Evolutionary conservation across 345 rosid species (phyloP).

Genomic region (Diplotaxis tenuifolia): DNA sequence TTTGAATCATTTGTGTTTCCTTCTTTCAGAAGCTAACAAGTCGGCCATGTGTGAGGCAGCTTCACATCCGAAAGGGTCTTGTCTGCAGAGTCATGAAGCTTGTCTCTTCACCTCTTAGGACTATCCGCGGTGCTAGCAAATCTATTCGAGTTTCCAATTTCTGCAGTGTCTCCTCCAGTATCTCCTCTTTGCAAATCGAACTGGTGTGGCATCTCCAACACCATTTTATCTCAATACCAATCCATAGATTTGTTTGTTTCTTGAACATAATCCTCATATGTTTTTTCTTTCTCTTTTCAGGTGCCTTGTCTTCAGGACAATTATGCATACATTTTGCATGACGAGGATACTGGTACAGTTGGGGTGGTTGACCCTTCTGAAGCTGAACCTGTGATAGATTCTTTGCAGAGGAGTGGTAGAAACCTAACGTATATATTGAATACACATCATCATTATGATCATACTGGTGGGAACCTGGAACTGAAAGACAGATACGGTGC

Average conservation of each 20-base stretch:
- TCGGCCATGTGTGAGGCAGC: slow-evolving; percentile 63
- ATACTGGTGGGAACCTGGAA: slow-evolving; percentile 90
- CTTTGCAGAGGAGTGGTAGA: slow-evolving; percentile 61
- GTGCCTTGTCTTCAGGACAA: slow-evolving; percentile 92
- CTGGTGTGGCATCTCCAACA: slow-evolving; percentile 44
- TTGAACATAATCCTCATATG: not conserved
- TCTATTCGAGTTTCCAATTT: slow-evolving; percentile 73
- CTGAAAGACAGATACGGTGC: slow-evolving; percentile 96
- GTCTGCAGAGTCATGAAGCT: slow-evolving; percentile 63
- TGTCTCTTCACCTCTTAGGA: slow-evolving; percentile 66
- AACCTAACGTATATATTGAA: slow-evolving; percentile 88
- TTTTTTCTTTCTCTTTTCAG: slow-evolving; percentile 36
- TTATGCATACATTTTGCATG: slow-evolving; percentile 90
- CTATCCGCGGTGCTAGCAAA: slow-evolving; percentile 80
- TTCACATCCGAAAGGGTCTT: slow-evolving; percentile 78
- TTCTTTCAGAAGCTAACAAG: slow-evolving; percentile 45
- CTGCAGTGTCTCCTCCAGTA: slow-evolving; percentile 72
- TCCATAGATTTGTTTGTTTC: not conserved
- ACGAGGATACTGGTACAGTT: slow-evolving; percentile 91
- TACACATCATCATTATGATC: slow-evolving; percentile 95
- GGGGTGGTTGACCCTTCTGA: slow-evolving; percentile 99
- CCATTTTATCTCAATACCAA: not conserved
- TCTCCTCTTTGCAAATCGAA: slow-evolving; percentile 85
- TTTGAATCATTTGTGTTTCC: not conserved
- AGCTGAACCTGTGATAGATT: slow-evolving; percentile 79